Evolutionary conservation across 2,329 filamentous ascomycete species (phyloP), one percentile per base, ranked within the genome.

Genomic region (Periconia sp.): DNA sequence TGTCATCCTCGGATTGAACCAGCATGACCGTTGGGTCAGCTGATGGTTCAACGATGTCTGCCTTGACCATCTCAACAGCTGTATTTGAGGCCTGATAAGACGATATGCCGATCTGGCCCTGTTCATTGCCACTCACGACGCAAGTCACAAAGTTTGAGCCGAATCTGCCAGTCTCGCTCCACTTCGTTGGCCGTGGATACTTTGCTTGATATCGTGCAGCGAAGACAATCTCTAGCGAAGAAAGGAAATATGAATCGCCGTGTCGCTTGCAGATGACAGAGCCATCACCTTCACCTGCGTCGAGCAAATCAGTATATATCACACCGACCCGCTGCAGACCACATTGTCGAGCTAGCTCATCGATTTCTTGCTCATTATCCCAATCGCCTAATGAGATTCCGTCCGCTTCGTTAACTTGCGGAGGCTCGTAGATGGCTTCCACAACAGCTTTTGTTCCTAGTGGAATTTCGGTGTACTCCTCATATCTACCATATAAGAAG

Each of bases 131-230:
- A n/a, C 89, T 92, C 48, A 99, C 81, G 30, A 99, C 85, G 69
- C 94, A 99, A 0, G 94, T 97, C 34, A 99, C 92, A 68, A 97
- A 97, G 65, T 95, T 94, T 35, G 92, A 97, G 13, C 94, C 94
- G 63, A 96, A 99, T 41, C 82, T 82, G 32, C 92, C 94, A 3
- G 89, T 95, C 61, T 96, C 92, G 67, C 92, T 96, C 92, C 94
- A 99, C 70, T 96, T 97, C 7, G 89, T 94, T 13, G 90, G 78
- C 59, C 95, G 92, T 1, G 92, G 92, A 57, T 96, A 83, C 61
- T 88, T 85, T 6, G 90, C 89, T 72, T 99, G 94, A 48, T 95
- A 80, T 34, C 91, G 84, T 15, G 94, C 86, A 1, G 92, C 88
- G 69, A 96, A 97, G 52, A 84, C 85, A 48, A 97, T 87, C 70